Percentiles rank a stretch among this genome's conserved stretches.
Conservation (phyloP, 129 eudicot species). For the Flaveria robusta region DNA sequence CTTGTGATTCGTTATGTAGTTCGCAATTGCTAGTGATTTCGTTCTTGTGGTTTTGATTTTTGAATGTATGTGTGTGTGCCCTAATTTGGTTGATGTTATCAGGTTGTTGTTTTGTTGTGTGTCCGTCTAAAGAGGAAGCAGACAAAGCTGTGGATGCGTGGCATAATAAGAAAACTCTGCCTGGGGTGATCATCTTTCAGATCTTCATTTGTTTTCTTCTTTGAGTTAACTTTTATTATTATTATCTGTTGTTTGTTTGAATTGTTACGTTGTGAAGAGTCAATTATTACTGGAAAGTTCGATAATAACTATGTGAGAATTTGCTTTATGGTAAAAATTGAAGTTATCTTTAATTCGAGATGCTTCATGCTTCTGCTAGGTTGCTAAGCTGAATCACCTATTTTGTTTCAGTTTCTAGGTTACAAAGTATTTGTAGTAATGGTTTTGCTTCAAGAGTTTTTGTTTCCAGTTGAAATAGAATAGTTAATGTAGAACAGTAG, state of each 20-base stretch:
- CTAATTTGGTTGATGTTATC: constrained; percentile 42
- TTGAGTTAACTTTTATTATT: neutral
- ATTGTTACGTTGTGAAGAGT: constrained; percentile 6
- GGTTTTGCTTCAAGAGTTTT: neutral
- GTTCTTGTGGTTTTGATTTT: neutral
- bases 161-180: constrained; percentile 85
- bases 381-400: neutral
- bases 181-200: constrained; percentile 67
- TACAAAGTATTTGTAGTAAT: constrained; percentile 14
- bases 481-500: neutral
- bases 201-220: constrained; percentile 27
- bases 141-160: constrained; percentile 90
- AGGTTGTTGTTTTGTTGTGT: constrained; percentile 95
- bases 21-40: constrained; percentile 13
- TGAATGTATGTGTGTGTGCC: constrained; percentile 24
- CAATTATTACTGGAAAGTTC: neutral
- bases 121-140: constrained; percentile 94
- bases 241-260: neutral
- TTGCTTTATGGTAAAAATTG: constrained; percentile 4
- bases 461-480: neutral
- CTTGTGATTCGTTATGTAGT: neutral
- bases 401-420: neutral
- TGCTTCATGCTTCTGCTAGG: neutral
- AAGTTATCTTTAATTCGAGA: constrained; percentile 5
- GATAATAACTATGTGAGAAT: constrained; percentile 21